Percentiles rank a stretch among this genome's conserved stretches.
Evolutionary conservation across 1,139 yeast genomes (phyloP).

Genomic region (Trichomonascaceae sp.): DNA sequence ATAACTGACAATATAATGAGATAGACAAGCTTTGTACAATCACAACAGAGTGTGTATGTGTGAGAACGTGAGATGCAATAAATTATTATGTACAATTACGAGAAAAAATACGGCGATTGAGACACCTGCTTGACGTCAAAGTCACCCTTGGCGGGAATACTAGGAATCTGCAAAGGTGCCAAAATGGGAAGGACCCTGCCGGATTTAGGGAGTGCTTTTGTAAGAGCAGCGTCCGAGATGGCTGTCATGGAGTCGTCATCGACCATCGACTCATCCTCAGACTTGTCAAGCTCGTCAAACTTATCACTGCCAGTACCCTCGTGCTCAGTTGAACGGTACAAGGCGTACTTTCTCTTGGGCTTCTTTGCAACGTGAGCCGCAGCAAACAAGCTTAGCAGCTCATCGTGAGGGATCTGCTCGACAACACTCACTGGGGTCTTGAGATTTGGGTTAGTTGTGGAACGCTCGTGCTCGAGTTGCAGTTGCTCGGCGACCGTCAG

Average conservation of each 20-base stretch:
- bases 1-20: too few species aligned
- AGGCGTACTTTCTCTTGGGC: conserved; percentile 2
- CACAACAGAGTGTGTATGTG: too few species aligned
- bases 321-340: conserved; percentile 22
- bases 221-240: neutral
- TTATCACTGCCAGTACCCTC: conserved; percentile 24
- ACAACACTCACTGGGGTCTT: conserved; percentile 63
- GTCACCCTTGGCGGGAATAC: conserved; percentile 68
- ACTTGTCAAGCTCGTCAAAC: conserved; percentile 10
- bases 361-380: conserved; percentile 7
- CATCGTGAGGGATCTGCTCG: conserved; percentile 22
- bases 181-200: conserved; percentile 16
- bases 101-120: conserved; percentile 72
- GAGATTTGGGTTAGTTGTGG: conserved; percentile 37
- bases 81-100: too few species aligned
- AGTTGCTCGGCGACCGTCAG: conserved; percentile 64
- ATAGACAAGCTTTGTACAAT: too few species aligned
- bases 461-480: conserved; percentile 52
- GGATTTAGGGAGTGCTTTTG: too few species aligned
- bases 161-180: conserved; percentile 60
- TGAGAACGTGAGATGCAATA: too few species aligned
- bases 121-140: conserved; percentile 66
- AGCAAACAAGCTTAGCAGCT: conserved; percentile 14
- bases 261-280: neutral
- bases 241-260: neutral